A percentile compares a stretch with the other conserved stretches of the same genome.
phyloP scores from a whole-genome alignment of 1,284 basidiomycete genomes.

The Dichomitus squalens region DNA sequence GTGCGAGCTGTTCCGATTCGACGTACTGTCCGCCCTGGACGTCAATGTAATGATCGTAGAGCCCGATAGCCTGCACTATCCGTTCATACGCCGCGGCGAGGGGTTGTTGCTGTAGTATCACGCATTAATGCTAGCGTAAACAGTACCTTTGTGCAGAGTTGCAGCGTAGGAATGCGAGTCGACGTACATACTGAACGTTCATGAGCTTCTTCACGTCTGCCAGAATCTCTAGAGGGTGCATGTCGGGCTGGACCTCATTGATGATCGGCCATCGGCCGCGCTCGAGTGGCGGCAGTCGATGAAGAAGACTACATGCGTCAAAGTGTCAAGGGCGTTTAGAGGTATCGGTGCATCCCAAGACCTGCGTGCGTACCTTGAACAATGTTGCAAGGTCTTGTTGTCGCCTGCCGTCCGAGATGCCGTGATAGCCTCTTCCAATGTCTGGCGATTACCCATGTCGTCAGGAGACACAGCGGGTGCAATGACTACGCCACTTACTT shows the following conservation, averaged over 20 bases:
- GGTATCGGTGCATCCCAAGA: too few relatives aligned
- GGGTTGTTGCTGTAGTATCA: conserved; percentile 63
- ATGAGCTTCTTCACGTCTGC: conserved; percentile 71
- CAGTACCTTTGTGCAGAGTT: not conserved
- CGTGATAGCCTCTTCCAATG: conserved; percentile 73
- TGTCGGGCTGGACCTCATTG: conserved; percentile 75
- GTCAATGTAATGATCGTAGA: conserved; percentile 73
- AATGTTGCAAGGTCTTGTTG: conserved; percentile 72
- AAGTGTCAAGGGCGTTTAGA: not conserved
- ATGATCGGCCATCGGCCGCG: conserved; percentile 51
- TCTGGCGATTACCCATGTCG: conserved; percentile 39
- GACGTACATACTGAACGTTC: conserved; percentile 51
- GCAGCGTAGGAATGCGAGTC: not conserved
- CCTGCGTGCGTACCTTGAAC: conserved; percentile 59
- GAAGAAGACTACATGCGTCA: conserved; percentile 54
- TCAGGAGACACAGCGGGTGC: conserved; percentile 9
- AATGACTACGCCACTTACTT: conserved; percentile 43
- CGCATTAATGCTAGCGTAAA: not conserved
- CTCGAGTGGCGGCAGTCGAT: conserved; percentile 60
- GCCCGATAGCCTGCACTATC: conserved; percentile 64
- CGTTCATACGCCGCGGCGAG: conserved; percentile 67
- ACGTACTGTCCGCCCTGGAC: conserved; percentile 49
- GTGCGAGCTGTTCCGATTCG: conserved; percentile 67
- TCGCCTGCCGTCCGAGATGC: conserved; percentile 73
- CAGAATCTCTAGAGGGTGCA: conserved; percentile 75